Percentiles rank a stretch among this genome's conserved stretches.
phyloP scores from a whole-genome alignment of 225 moss, liverwort and hornwort genomes.

The Physcomitrellopsis africana region DNA sequence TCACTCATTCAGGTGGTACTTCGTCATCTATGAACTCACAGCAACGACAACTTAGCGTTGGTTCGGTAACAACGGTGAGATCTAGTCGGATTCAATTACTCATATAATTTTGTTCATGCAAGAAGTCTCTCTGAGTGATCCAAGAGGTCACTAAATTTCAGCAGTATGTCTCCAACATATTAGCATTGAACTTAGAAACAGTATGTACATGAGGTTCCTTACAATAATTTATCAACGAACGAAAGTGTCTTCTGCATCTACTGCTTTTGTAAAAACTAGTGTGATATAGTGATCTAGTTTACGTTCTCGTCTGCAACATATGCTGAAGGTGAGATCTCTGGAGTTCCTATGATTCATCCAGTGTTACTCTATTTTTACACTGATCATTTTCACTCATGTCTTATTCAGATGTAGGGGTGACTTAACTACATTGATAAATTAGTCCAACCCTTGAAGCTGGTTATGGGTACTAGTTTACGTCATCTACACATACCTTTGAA shows the following conservation, averaged over 20 bases:
- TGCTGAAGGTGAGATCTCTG: not conserved
- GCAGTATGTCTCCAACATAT: not conserved
- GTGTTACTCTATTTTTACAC: not conserved
- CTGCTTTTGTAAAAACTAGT: not conserved
- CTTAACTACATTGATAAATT: too few relatives aligned
- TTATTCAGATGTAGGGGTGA: not conserved
- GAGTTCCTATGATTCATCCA: not conserved
- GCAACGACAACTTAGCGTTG: conserved; percentile 3
- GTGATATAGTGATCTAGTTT: too few relatives aligned
- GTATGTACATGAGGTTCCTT: not conserved
- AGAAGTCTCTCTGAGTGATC: not conserved
- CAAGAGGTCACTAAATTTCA: not conserved
- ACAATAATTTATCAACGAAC: not conserved
- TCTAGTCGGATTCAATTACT: not conserved
- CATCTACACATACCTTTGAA: too few relatives aligned
- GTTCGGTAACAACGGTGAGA: conserved; percentile 12
- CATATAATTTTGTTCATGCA: not conserved
- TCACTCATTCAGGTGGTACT: conserved; percentile 10
- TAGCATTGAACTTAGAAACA: not conserved
- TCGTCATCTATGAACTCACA: not conserved
- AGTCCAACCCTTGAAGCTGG: too few relatives aligned
- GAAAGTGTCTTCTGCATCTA: not conserved
- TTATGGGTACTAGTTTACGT: too few relatives aligned
- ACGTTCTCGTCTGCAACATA: too few relatives aligned
- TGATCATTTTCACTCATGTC: not conserved